A percentile compares a stretch with the other conserved stretches of the same genome.
Evolutionary conservation across 2,329 filamentous ascomycete species (phyloP).

Genomic region (Simplicillium sp.): DNA sequence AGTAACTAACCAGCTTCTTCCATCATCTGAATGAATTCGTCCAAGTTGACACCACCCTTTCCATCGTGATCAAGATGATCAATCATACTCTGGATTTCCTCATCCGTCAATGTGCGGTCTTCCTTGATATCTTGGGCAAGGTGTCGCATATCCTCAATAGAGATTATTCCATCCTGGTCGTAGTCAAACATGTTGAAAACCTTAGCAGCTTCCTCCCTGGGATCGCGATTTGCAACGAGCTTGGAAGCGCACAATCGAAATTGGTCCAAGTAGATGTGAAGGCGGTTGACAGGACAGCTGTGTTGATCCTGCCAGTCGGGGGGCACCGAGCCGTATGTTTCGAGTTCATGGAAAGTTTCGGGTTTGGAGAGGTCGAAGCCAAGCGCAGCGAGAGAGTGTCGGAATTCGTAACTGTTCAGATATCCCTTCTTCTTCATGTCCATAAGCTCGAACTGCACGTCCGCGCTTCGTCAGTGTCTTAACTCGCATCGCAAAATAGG

Average conservation of each 20-base stretch:
- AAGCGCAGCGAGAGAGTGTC: conserved; percentile 89
- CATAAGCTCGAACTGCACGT: conserved; percentile 74
- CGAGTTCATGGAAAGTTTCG: conserved; percentile 73
- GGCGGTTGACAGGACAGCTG: conserved; percentile 33
- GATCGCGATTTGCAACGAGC: conserved; percentile 74
- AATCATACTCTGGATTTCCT: conserved; percentile 92
- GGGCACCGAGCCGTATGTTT: conserved; percentile 69
- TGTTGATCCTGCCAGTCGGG: conserved; percentile 40
- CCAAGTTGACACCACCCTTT: conserved; percentile 66
- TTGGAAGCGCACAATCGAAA: conserved; percentile 64
- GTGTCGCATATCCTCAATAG: conserved; percentile 74
- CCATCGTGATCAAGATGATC: conserved; percentile 95
- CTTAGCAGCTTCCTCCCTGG: conserved; percentile 79
- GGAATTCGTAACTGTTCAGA: conserved; percentile 97
- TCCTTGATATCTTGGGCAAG: conserved; percentile 89
- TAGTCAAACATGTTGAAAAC: conserved; percentile 93
- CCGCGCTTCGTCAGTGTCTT: too few relatives aligned
- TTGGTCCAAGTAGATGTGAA: conserved; percentile 44
- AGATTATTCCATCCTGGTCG: conserved; percentile 85
- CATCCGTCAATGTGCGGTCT: conserved; percentile 68
- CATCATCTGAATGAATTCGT: conserved; percentile 61
- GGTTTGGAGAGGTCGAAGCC: conserved; percentile 86
- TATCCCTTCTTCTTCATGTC: conserved; percentile 90
- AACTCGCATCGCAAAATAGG: conserved; percentile 8
- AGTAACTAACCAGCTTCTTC: conserved; percentile 27